These are phyloP conservation scores for Camelina laxa DNA, from an alignment of 345 rosid genomes.

Conservation along the genomic window DNA sequence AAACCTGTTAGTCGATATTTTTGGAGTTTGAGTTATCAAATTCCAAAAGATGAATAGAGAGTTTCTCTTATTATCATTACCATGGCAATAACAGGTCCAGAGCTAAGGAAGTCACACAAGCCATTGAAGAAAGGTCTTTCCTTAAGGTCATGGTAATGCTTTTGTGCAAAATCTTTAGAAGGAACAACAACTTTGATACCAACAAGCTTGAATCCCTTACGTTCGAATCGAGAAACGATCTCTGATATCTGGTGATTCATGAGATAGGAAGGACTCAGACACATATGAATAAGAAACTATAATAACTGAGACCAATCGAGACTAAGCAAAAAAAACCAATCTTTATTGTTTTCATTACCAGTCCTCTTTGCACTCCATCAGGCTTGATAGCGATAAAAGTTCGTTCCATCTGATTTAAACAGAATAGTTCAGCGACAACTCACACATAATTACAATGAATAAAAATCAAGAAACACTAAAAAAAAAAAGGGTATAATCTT, in stretches of 20 bases:
- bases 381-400: slow-evolving; percentile 99
- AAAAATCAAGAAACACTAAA: background rate
- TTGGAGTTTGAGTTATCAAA: background rate
- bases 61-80: slow-evolving; percentile 48
- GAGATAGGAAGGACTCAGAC: slow-evolving; percentile 20
- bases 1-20: slow-evolving; percentile 3
- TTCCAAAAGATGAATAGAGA: background rate
- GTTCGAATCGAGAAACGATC: slow-evolving; percentile 88
- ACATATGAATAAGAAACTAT: slow-evolving; percentile 14
- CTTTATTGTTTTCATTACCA: slow-evolving; percentile 52
- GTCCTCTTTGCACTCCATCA: slow-evolving; percentile 96
- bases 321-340: slow-evolving; percentile 10
- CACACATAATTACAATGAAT: background rate
- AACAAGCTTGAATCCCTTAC: slow-evolving; percentile 97
- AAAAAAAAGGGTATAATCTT: background rate
- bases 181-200: slow-evolving; percentile 81
- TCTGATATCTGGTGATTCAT: slow-evolving; percentile 64
- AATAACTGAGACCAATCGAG: slow-evolving; percentile 24
- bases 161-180: slow-evolving; percentile 83
- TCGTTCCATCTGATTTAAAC: slow-evolving; percentile 69
- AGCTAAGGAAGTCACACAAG: slow-evolving; percentile 95
- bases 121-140: slow-evolving; percentile 96
- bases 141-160: slow-evolving; percentile 91
- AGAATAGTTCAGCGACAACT: background rate
- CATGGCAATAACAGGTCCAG: slow-evolving; percentile 99